Percentiles rank a stretch among this genome's conserved stretches.
phyloP scores from a whole-genome alignment of 805 yeast species.

The Metschnikowia bowlesiae region DNA sequence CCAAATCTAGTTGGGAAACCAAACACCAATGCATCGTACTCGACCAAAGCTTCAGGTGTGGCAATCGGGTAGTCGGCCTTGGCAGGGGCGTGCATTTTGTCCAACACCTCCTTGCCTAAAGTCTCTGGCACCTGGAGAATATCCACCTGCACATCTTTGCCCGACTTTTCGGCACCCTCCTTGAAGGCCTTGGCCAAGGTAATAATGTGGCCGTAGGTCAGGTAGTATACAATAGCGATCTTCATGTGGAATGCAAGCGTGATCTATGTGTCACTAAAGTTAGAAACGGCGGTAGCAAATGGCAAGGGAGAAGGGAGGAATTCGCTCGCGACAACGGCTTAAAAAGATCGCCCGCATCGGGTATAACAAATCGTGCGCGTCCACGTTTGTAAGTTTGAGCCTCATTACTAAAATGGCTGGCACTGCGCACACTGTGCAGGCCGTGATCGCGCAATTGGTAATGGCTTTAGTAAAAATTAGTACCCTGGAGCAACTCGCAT shows the following conservation, averaged over 20 bases:
- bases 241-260: conserved; percentile 8
- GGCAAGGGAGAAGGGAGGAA: background rate
- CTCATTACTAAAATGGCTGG: background rate
- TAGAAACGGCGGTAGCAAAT: background rate
- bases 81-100: conserved; percentile 18
- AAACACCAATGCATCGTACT: conserved; percentile 19
- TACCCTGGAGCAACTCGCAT: background rate
- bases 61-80: conserved; percentile 19
- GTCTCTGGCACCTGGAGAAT: conserved; percentile 53
- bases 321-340: background rate
- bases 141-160: conserved; percentile 41
- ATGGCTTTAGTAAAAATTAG: background rate
- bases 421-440: background rate
- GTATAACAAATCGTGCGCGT: background rate
- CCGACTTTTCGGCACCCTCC: conserved; percentile 14
- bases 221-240: conserved; percentile 17
- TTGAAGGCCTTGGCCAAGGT: conserved; percentile 17
- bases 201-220: conserved; percentile 18
- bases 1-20: conserved; percentile 20
- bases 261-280: no score
- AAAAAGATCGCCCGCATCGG: background rate
- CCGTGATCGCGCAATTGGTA: background rate
- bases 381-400: background rate
- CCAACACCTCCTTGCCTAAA: conserved; percentile 18
- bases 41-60: conserved; percentile 17